Evolutionary conservation across 768 basidiomycete genomes (phyloP).

Genomic region (Zangia roseola): DNA sequence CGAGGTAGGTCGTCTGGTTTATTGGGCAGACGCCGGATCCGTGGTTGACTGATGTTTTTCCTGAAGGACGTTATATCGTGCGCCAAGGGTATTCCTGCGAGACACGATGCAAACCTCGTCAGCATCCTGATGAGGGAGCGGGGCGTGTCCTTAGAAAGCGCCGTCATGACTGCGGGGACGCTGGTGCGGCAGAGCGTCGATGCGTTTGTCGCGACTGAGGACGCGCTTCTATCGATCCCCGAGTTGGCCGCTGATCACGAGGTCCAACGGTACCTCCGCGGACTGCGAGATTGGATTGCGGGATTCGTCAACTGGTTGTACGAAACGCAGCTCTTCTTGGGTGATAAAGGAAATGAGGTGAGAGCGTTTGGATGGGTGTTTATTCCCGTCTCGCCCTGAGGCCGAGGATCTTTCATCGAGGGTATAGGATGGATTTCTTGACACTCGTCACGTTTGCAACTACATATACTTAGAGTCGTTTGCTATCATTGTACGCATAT

Average conservation of each 20-base stretch:
- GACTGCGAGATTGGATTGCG: slow-evolving; percentile 53
- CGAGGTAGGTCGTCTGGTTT: slow-evolving; percentile 39
- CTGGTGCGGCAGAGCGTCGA: slow-evolving; percentile 30
- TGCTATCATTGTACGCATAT: background rate
- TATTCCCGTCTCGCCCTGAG: slow-evolving; percentile 28
- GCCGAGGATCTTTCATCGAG: background rate
- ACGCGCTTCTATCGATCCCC: slow-evolving; percentile 15
- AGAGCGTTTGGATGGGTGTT: slow-evolving; percentile 65
- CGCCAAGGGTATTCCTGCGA: slow-evolving; percentile 42
- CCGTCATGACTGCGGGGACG: slow-evolving; percentile 26
- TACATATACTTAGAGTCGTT: background rate
- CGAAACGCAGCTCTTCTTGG: slow-evolving; percentile 61
- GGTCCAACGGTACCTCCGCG: slow-evolving; percentile 42
- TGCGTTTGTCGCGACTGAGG: slow-evolving; percentile 27
- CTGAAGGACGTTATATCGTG: slow-evolving; percentile 59
- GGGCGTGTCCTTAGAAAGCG: slow-evolving; percentile 48
- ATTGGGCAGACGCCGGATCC: too few species aligned
- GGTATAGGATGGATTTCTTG: slow-evolving; percentile 8
- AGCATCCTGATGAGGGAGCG: slow-evolving; percentile 46
- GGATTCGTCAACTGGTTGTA: slow-evolving; percentile 67
- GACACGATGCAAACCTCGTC: slow-evolving; percentile 45
- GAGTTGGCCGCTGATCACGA: slow-evolving; percentile 22
- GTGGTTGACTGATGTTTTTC: background rate
- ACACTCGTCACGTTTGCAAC: background rate
- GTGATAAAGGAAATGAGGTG: slow-evolving; percentile 55